These are phyloP conservation scores for Stephania japonica DNA, from an alignment of 164 flowering plant genomes.

Conservation along the genomic window DNA sequence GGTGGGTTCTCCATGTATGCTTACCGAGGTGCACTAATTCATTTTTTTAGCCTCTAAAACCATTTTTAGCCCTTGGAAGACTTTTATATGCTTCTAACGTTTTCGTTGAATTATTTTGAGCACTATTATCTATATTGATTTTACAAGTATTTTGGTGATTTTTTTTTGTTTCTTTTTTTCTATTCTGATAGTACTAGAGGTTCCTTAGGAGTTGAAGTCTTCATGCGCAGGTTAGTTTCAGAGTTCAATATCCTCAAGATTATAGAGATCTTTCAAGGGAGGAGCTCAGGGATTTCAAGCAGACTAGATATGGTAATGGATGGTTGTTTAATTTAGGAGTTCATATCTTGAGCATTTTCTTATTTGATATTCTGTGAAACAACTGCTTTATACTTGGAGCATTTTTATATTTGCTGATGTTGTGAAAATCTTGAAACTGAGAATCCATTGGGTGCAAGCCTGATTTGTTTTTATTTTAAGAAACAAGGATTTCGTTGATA, in stretches of 20 bases:
- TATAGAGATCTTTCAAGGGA: constrained; percentile 75
- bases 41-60: neutral
- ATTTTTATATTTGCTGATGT: too few relatives aligned
- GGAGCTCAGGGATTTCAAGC: constrained; percentile 90
- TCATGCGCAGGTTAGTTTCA: constrained; percentile 65
- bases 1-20: neutral
- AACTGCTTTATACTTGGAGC: neutral
- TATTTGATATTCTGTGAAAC: neutral
- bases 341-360: neutral
- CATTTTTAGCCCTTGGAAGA: neutral
- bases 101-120: neutral
- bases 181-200: constrained; percentile 2
- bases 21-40: neutral
- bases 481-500: too few relatives aligned
- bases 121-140: neutral
- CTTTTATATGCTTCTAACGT: neutral
- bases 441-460: too few relatives aligned
- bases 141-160: neutral
- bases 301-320: constrained; percentile 84
- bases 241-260: constrained; percentile 85
- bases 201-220: constrained; percentile 9
- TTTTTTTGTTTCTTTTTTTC: constrained; percentile 4
- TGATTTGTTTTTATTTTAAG: too few relatives aligned
- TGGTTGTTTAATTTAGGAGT: neutral
- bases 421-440: too few relatives aligned